Evolutionary conservation across 1,139 yeast genomes (phyloP).

Genomic region (Sugiyamaella japonica): DNA sequence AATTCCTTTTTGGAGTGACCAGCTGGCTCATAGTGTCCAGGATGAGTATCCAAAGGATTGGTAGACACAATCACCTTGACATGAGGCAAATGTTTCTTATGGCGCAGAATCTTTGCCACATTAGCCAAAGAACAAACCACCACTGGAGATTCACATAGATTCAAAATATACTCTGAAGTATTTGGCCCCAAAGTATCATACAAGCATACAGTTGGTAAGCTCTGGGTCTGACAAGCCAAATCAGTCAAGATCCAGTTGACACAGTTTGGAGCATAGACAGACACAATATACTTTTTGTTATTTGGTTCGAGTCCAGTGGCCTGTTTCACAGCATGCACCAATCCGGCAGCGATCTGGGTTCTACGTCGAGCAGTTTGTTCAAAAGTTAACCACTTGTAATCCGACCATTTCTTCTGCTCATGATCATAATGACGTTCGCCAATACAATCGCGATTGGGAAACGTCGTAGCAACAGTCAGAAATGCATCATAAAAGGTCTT

Average conservation of each 20-base stretch:
- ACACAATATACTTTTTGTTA: slow-evolving; percentile 50
- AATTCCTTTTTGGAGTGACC: slow-evolving; percentile 36
- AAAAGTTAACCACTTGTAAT: slow-evolving; percentile 54
- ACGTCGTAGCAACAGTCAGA: slow-evolving; percentile 43
- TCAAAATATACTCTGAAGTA: slow-evolving; percentile 58
- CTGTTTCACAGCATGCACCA: slow-evolving; percentile 46
- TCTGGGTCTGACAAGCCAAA: slow-evolving; percentile 54
- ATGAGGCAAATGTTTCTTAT: slow-evolving; percentile 42
- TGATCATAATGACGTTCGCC: slow-evolving; percentile 52
- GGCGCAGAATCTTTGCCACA: slow-evolving; percentile 45
- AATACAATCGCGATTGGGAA: slow-evolving; percentile 48
- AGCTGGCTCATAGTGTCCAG: slow-evolving; percentile 56
- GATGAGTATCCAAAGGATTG: slow-evolving; percentile 42
- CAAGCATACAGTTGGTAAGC: slow-evolving; percentile 57
- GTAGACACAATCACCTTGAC: slow-evolving; percentile 52
- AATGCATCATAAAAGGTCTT: slow-evolving; percentile 54
- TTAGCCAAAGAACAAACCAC: slow-evolving; percentile 53
- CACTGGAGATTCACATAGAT: slow-evolving; percentile 57
- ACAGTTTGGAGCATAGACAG: slow-evolving; percentile 56
- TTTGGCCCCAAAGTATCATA: slow-evolving; percentile 66
- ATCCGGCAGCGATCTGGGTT: slow-evolving; percentile 61
- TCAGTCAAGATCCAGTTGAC: slow-evolving; percentile 64
- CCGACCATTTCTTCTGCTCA: slow-evolving; percentile 47
- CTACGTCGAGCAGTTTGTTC: slow-evolving; percentile 46
- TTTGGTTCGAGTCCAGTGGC: slow-evolving; percentile 22